Conservation (phyloP, 345 rosid genomes). For the Salix suchowensis region DNA sequence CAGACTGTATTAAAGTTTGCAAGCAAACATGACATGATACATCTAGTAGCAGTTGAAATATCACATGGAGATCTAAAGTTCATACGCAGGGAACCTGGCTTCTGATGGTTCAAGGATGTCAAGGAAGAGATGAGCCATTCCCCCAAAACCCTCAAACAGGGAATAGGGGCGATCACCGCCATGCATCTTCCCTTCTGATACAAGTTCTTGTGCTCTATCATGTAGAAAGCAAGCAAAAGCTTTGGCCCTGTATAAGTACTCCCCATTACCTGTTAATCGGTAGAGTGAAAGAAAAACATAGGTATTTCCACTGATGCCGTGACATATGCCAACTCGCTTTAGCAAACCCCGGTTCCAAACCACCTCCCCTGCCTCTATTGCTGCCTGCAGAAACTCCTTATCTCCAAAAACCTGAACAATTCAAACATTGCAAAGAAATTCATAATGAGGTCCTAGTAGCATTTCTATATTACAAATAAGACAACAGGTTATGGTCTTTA, state of each 20-base stretch:
- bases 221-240: constrained; percentile 65
- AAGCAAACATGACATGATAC: not conserved
- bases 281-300: constrained; percentile 56
- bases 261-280: constrained; percentile 40
- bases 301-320: constrained; percentile 64
- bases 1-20: not conserved
- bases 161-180: constrained; percentile 63
- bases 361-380: constrained; percentile 56
- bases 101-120: constrained; percentile 50
- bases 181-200: constrained; percentile 54
- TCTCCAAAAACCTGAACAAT: constrained; percentile 48
- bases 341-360: constrained; percentile 69
- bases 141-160: constrained; percentile 57
- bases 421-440: not conserved
- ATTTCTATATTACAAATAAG: not conserved
- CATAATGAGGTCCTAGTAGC: not conserved
- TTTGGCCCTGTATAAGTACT: constrained; percentile 52
- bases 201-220: constrained; percentile 45
- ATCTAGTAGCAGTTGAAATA: not conserved
- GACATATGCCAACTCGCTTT: constrained; percentile 64
- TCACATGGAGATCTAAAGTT: constrained; percentile 20
- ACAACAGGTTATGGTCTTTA: not conserved
- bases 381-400: constrained; percentile 57
- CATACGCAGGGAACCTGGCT: constrained; percentile 63
- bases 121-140: constrained; percentile 56